Evolutionary conservation across 192 early-diverging fungal species (phyloP).

Genomic region (Dimargaris xerosporica): DNA sequence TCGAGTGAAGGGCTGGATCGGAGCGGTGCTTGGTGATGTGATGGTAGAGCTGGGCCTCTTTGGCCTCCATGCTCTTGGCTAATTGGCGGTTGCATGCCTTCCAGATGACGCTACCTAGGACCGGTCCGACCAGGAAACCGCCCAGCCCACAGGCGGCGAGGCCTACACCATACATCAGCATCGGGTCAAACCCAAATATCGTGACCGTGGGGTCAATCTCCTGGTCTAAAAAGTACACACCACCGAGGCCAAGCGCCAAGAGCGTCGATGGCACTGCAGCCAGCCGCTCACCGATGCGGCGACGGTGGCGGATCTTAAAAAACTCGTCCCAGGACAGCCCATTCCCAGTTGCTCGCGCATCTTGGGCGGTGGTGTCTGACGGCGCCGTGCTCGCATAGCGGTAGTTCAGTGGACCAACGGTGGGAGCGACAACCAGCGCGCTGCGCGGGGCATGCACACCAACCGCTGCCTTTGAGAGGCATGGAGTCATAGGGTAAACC

Average conservation of each 20-base stretch:
- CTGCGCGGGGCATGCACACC: too few species aligned
- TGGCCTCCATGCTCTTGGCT: slow-evolving; percentile 26
- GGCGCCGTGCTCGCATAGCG: too few species aligned
- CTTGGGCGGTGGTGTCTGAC: too few species aligned
- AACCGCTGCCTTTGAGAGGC: too few species aligned
- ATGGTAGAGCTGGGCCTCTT: slow-evolving; percentile 39
- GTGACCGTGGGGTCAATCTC: slow-evolving; percentile 44
- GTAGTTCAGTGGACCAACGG: too few species aligned
- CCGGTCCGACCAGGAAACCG: slow-evolving; percentile 47
- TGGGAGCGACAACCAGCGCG: too few species aligned
- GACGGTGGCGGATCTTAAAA: slow-evolving; percentile 42
- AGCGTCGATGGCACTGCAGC: slow-evolving; percentile 37
- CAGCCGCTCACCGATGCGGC: slow-evolving; percentile 45
- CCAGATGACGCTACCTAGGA: slow-evolving; percentile 43
- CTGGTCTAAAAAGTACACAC: slow-evolving; percentile 36
- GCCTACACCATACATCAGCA: slow-evolving; percentile 35
- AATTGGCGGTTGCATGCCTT: slow-evolving; percentile 30
- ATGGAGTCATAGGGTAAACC: too few species aligned
- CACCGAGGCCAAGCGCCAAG: slow-evolving; percentile 27
- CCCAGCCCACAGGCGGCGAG: slow-evolving; percentile 38
- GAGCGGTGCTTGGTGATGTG: slow-evolving; percentile 49
- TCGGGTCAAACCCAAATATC: slow-evolving; percentile 49
- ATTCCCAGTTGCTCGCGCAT: too few species aligned
- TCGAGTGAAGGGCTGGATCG: slow-evolving; percentile 44
- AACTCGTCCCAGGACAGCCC: slow-evolving; percentile 44